Base-by-base conservation (phyloP, 2,329 filamentous ascomycete genomes). In the Exophiala alcalophila region DNA sequence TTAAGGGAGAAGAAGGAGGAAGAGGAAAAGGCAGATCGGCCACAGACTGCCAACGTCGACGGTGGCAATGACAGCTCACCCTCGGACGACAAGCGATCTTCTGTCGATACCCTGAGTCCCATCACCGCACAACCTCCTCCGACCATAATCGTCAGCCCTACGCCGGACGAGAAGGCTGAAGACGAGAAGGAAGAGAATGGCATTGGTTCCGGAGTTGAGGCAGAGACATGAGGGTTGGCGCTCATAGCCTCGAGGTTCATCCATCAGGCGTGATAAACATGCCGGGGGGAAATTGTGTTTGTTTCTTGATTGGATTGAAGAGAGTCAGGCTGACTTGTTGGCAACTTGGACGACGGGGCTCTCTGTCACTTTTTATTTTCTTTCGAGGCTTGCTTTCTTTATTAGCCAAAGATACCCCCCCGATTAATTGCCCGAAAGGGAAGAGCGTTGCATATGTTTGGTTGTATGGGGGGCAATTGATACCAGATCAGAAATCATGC, bases 91-190 rank as follows among this genome's bases (percentile, higher is more conserved):
- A 46, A 49, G 29, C 38, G 43, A 16, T 51, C 44, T 7, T 49
- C 48, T 21, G 42, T 30, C 19, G 51, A 43, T n/a, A 51, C 47
- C 18, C 44, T 50, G 30, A 49, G 47, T 31, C 43, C 44, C 15
- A 31, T 41, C 20, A 18, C 24, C 4, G 21, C 25, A 10, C 43
- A 52, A 25, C 47, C 52, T 9, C 47, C 52, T 11, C 55, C 55
- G 5, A 49, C 47, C 12, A 58, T 58, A 32, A 46, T 58, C 14
- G 52, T 58, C 34, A 56, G 52, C 46, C 49, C 55, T 15, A 57
- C 55, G 27, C 47, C 44, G 28, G 52, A 55, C 12, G 15, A 36
- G 16, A 19, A 31, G 19, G 24, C 14, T 27, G 37, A 19, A 15
- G 24, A 10, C 15, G 14, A 16, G 6, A 28, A 47, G 24, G 21